phyloP scores from a whole-genome alignment of 805 yeast species.

The Barnettozyma siamensis region DNA sequence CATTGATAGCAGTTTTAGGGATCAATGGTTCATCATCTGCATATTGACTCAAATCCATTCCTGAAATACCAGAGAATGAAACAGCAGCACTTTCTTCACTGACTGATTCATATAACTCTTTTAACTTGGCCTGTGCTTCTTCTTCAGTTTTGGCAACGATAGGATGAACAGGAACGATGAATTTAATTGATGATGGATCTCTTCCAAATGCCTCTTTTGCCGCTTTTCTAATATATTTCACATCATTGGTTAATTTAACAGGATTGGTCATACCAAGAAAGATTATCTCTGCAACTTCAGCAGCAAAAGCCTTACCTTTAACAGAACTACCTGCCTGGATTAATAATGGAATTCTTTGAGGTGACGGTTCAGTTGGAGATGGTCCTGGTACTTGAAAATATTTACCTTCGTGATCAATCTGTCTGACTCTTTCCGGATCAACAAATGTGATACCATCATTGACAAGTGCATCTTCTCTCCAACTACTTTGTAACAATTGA shows the following conservation, averaged over 20 bases:
- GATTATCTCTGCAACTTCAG: slow-evolving; percentile 36
- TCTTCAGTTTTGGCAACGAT: slow-evolving; percentile 33
- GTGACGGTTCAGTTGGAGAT: slow-evolving; percentile 34
- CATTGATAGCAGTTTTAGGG: slow-evolving; percentile 15
- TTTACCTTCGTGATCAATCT: slow-evolving; percentile 34
- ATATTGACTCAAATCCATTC: slow-evolving; percentile 31
- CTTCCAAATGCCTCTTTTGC: slow-evolving; percentile 29
- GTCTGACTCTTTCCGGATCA: neutral
- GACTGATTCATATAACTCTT: slow-evolving; percentile 23
- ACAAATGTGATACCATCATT: slow-evolving; percentile 7
- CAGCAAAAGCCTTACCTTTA: slow-evolving; percentile 35
- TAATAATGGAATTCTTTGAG: slow-evolving; percentile 38
- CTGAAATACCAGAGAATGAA: slow-evolving; percentile 36
- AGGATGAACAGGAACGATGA: slow-evolving; percentile 26
- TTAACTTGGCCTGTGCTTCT: slow-evolving; percentile 30
- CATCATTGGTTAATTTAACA: slow-evolving; percentile 24
- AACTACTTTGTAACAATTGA: neutral
- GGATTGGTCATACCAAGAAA: slow-evolving; percentile 24
- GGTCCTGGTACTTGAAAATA: slow-evolving; percentile 29
- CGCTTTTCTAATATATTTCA: slow-evolving; percentile 22
- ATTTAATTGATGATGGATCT: slow-evolving; percentile 26
- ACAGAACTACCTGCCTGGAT: slow-evolving; percentile 38
- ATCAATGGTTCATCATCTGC: slow-evolving; percentile 25
- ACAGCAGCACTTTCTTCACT: slow-evolving; percentile 35
- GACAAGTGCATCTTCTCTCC: slow-evolving; percentile 22